Evolutionary conservation across 805 yeast genomes (phyloP).

Genomic region (Saccharomycopsis guyanensis): DNA sequence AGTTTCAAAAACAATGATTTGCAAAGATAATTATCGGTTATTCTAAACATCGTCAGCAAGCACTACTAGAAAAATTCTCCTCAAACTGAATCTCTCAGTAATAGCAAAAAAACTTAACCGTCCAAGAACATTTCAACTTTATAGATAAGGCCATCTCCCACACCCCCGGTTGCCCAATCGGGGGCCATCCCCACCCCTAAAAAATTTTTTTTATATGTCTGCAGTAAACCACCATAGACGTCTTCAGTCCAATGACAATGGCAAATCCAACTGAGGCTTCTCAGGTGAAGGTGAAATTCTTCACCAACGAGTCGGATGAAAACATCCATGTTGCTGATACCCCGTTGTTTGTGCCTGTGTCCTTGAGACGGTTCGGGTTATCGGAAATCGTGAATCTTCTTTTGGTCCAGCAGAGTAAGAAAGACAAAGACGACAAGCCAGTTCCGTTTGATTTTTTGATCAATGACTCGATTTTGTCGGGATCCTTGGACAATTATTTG

Average conservation of each 20-base stretch:
- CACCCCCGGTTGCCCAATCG: no score
- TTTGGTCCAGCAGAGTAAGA: constrained; percentile 35
- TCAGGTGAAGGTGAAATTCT: constrained; percentile 76
- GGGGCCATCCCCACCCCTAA: no score
- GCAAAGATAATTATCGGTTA: not conserved
- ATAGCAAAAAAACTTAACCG: no score
- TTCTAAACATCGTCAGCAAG: not conserved
- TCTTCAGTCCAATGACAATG: no score
- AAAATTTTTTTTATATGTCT: not conserved
- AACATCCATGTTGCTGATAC: constrained; percentile 64
- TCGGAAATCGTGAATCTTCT: constrained; percentile 94
- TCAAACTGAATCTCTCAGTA: no score
- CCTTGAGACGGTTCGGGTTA: constrained; percentile 81
- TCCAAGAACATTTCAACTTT: no score
- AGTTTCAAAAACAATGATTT: not conserved
- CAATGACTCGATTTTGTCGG: constrained; percentile 73
- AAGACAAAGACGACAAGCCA: constrained; percentile 39
- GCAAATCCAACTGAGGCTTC: constrained; percentile 30
- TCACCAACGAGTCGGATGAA: constrained; percentile 79
- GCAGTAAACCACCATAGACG: no score
- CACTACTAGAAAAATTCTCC: no score
- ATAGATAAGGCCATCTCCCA: no score
- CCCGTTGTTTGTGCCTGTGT: constrained; percentile 82
- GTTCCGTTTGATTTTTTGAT: constrained; percentile 91
- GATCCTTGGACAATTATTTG: constrained; percentile 74